phyloP scores from a whole-genome alignment of 2,329 filamentous ascomycete species.

The Emergomyces pasteurianus region DNA sequence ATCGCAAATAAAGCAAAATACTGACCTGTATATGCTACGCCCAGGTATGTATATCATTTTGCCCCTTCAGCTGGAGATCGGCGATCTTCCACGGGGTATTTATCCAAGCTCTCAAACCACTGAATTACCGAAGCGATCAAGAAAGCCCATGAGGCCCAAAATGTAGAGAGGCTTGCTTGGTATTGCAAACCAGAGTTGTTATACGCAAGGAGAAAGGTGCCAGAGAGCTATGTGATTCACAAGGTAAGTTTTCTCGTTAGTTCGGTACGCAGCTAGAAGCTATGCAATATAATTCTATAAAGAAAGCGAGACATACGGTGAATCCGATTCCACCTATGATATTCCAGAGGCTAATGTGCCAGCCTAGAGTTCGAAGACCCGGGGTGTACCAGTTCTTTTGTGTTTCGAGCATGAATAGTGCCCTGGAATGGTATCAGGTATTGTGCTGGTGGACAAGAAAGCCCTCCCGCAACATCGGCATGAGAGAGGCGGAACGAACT shows the following conservation, averaged over 20 bases:
- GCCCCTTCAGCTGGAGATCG: not conserved
- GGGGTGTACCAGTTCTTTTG: constrained; percentile 53
- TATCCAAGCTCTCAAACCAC: constrained; percentile 39
- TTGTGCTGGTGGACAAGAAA: not conserved
- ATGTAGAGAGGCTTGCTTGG: constrained; percentile 37
- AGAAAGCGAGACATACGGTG: constrained; percentile 27
- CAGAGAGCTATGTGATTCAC: not conserved
- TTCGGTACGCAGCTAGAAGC: not conserved
- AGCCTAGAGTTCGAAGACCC: constrained; percentile 45
- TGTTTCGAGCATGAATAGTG: constrained; percentile 55
- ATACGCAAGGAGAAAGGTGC: constrained; percentile 1
- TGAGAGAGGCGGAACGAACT: not conserved
- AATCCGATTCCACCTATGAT: constrained; percentile 52
- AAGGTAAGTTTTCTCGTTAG: not conserved
- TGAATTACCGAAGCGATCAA: constrained; percentile 37
- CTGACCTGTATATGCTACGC: not conserved
- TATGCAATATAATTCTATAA: not conserved
- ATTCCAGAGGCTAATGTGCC: constrained; percentile 58
- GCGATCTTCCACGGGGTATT: constrained; percentile 32
- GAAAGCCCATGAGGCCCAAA: constrained; percentile 32
- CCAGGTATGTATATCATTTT: not conserved
- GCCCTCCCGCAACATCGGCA: not conserved
- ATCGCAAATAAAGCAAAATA: not conserved
- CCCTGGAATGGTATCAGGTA: constrained; percentile 18
- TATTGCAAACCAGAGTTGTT: constrained; percentile 39